Base-by-base conservation (phyloP, 345 rosid genomes). In the Melastoma malabathricum region DNA sequence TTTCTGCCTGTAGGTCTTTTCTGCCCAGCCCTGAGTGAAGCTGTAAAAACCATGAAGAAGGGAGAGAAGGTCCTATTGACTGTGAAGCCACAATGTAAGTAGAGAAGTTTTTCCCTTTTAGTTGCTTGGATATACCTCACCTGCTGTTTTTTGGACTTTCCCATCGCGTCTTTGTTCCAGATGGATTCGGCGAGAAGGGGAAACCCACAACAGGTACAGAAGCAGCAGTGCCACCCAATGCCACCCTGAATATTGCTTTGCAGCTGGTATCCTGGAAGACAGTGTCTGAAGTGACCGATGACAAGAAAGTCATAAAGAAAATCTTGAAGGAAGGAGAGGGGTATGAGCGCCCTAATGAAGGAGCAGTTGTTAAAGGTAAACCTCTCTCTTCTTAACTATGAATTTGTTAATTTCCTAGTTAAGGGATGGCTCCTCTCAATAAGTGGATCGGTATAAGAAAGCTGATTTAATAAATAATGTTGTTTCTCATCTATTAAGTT, bases 391-490 rank as follows among this genome's bases (percentile, higher is more conserved):
- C 38, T 29, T 29, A 6, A 29, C 9, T 29, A n/a, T 29, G 9
- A 1, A 4, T 5, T 29, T 96, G 95, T 56, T 64, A 76, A 60
- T 85, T 93, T 29, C 38, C 38, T 29, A 5, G 38, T 29, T 10
- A 4, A 29, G 5, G 38, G 38, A 1, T 29, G 38, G 9, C 38
- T 45, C 15, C 34, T 15, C 10, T 55, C 41, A 39, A 34, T 70
- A 43, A 59, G 13, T 6, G 18, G 20, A 2, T 25, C 44, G 25
- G n/a, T 10, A 41, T n/a, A 18, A 60, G 23, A 13, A 93, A 97
- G 88, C 75, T 95, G 99, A 51, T 93, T 88, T 58, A 95, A 94
- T 41, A 95, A 81, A 75, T n/a, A 81, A 78, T 61, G 97, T 10
- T 4, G 38, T 29, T 29, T 29, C 38, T 29, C 38, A 29, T 29